Evolutionary conservation across 371 early-diverging fungal genomes (phyloP).

Genomic region (Mucor plumbeus): DNA sequence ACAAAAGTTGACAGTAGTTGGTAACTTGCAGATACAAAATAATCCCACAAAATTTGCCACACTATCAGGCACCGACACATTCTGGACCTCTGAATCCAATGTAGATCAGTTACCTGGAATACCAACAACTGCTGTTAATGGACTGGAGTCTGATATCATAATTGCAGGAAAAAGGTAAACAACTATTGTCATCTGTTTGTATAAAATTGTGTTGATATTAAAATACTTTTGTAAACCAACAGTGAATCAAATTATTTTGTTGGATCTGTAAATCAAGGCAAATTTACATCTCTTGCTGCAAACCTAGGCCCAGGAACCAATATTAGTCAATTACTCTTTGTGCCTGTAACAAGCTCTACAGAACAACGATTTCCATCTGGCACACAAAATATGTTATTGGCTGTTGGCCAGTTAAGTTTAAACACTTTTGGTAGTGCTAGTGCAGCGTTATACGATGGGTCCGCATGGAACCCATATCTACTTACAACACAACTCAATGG

Average conservation of each 20-base stretch:
- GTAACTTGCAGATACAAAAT: constrained; percentile 13
- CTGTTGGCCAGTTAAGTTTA: constrained; percentile 57
- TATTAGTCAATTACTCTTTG: constrained; percentile 37
- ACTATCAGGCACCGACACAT: background rate
- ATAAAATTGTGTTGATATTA: background rate
- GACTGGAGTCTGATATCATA: background rate
- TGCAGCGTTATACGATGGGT: constrained; percentile 68
- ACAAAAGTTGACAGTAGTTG: constrained; percentile 6
- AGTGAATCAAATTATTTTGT: background rate
- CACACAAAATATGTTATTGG: constrained; percentile 45
- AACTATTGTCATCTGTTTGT: too few species aligned
- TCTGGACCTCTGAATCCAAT: background rate
- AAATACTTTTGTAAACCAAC: background rate
- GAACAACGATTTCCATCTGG: constrained; percentile 32
- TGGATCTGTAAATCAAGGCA: background rate
- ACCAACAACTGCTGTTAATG: background rate
- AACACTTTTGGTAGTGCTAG: constrained; percentile 53
- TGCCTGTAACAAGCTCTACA: constrained; percentile 32
- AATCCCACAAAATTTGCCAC: constrained; percentile 2
- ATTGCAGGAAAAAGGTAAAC: constrained; percentile 14
- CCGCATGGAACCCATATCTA: constrained; percentile 66
- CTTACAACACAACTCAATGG: constrained; percentile 48
- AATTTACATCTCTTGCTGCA: background rate
- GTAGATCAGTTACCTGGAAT: constrained; percentile 4
- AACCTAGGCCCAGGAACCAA: constrained; percentile 6